phyloP scores from a whole-genome alignment of 164 flowering plant species.

The Brasenia schreberi region DNA sequence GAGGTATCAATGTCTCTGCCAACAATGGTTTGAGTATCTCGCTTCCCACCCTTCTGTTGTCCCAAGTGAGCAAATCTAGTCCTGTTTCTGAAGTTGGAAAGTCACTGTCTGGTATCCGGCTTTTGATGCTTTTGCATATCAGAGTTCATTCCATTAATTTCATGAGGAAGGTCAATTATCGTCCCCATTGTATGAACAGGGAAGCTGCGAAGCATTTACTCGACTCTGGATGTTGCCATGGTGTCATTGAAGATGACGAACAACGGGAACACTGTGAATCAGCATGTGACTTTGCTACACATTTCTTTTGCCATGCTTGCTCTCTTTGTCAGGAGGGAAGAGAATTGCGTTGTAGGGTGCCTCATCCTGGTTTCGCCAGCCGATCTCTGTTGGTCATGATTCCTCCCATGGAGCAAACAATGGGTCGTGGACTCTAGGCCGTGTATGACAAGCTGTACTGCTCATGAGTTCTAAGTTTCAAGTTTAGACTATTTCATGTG shows the following conservation, averaged over 20 bases:
- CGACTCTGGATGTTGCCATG: conserved; percentile 70
- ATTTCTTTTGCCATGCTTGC: conserved; percentile 64
- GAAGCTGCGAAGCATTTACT: conserved; percentile 63
- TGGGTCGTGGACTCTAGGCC: conserved; percentile 40
- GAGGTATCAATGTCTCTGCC: no score
- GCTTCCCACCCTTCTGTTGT: no score
- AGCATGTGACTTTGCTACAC: conserved; percentile 72
- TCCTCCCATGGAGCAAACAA: conserved; percentile 70
- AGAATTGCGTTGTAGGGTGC: conserved; percentile 76
- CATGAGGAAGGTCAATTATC: no score
- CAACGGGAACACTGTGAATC: conserved; percentile 70
- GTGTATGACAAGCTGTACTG: not conserved
- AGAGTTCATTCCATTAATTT: no score
- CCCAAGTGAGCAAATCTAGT: no score
- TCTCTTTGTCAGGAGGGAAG: conserved; percentile 97
- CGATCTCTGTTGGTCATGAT: conserved; percentile 62
- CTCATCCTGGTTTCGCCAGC: conserved; percentile 72
- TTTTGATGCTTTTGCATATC: no score
- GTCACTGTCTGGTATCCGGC: no score
- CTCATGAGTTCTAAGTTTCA: not conserved
- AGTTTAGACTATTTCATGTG: not conserved
- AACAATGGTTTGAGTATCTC: no score
- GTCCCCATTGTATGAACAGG: conserved; percentile 33
- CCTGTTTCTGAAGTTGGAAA: no score
- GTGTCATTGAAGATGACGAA: conserved; percentile 48